Evolutionary conservation across 495 filamentous ascomycete genomes (phyloP).

Genomic region (Coniosporium apollinis): DNA sequence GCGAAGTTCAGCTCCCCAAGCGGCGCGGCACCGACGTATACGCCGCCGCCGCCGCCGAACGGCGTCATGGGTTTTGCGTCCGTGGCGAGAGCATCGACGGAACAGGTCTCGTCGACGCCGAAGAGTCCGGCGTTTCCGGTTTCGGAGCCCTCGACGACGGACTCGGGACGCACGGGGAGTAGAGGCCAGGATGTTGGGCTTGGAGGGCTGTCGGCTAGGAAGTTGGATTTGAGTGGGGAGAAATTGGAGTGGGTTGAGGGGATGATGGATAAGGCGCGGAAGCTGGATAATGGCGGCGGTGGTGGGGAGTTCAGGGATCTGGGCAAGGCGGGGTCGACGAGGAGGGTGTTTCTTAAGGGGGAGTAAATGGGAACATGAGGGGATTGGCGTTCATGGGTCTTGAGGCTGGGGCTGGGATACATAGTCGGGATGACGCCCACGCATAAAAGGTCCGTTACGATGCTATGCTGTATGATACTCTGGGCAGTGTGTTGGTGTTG

Average conservation of each 20-base stretch:
- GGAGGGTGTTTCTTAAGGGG: slow-evolving; percentile 25
- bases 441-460: no score
- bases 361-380: neutral
- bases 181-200: slow-evolving; percentile 9
- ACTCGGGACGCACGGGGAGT: slow-evolving; percentile 27
- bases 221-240: slow-evolving; percentile 42
- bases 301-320: slow-evolving; percentile 38
- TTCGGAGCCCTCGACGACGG: neutral
- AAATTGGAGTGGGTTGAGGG: slow-evolving; percentile 56
- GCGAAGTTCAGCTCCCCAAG: neutral
- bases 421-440: no score
- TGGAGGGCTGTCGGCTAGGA: slow-evolving; percentile 22
- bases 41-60: neutral
- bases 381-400: no score
- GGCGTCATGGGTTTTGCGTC: neutral
- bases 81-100: no score
- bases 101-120: no score
- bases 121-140: no score
- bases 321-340: slow-evolving; percentile 36
- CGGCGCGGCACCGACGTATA: neutral
- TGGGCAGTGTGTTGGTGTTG: no score
- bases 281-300: slow-evolving; percentile 11
- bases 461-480: no score
- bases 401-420: no score
- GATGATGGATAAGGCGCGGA: slow-evolving; percentile 38